Percentiles rank a stretch among this genome's conserved stretches.
Conservation (phyloP, 768 basidiomycete species). For the Podaxis rugospora region DNA sequence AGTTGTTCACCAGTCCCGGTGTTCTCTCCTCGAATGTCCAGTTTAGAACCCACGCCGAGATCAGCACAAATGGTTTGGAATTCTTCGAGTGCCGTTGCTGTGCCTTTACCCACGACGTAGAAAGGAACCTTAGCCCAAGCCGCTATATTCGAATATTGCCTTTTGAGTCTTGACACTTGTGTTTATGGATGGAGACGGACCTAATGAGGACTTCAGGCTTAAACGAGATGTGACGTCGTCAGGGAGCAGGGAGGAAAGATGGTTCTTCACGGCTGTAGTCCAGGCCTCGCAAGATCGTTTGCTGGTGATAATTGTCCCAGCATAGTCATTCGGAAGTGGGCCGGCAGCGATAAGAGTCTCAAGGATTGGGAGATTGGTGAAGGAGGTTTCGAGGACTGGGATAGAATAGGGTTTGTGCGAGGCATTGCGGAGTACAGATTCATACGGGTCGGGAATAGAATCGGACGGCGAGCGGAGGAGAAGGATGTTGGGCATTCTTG, state of each 20-base stretch:
- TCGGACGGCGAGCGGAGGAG: constrained; percentile 38
- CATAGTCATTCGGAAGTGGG: constrained; percentile 26
- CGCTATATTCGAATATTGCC: constrained; percentile 16
- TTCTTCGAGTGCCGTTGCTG: constrained; percentile 42
- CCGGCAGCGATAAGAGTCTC: constrained; percentile 34
- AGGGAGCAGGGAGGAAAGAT: constrained; percentile 2
- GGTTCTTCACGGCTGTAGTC: constrained; percentile 35
- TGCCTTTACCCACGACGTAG: constrained; percentile 74
- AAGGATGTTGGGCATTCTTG: constrained; percentile 32
- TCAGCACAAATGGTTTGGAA: constrained; percentile 19
- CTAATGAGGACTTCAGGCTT: constrained; percentile 11
- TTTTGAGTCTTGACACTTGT: not conserved
- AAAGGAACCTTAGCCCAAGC: constrained; percentile 62
- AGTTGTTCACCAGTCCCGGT: constrained; percentile 69
- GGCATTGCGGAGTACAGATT: constrained; percentile 37
- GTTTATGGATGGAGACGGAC: constrained; percentile 13
- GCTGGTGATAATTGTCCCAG: constrained; percentile 77
- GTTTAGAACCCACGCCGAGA: constrained; percentile 1
- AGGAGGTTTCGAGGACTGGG: constrained; percentile 65
- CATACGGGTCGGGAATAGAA: constrained; percentile 55
- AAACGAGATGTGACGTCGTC: not conserved
- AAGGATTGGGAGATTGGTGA: constrained; percentile 46
- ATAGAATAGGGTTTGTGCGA: constrained; percentile 57
- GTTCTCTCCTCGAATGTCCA: constrained; percentile 37
- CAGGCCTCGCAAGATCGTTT: constrained; percentile 75